Conservation (phyloP, 2,329 filamentous ascomycete species). For the Malbranchea cinnamomea region DNA sequence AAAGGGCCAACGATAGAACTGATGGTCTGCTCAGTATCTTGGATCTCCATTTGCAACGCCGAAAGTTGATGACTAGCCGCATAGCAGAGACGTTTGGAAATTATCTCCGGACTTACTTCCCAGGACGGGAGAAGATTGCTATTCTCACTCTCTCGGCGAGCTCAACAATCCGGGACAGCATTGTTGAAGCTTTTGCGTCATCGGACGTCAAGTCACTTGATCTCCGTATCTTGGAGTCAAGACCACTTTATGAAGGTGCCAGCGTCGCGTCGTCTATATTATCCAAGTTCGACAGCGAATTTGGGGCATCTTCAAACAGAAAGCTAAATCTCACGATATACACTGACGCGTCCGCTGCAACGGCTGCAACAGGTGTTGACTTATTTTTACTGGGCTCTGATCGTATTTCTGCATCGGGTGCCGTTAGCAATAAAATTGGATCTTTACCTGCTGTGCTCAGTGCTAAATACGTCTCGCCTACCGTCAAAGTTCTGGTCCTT, state of each 20-base stretch:
- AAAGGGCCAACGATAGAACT: slow-evolving; percentile 8
- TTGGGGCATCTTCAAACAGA: slow-evolving; percentile 11
- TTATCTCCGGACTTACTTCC: slow-evolving; percentile 13
- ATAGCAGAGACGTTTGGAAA: slow-evolving; percentile 15
- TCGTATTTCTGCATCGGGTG: slow-evolving; percentile 40
- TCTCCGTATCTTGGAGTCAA: slow-evolving; percentile 49
- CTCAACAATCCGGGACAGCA: slow-evolving; percentile 38
- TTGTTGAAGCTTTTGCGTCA: slow-evolving; percentile 8
- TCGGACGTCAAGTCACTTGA: no score
- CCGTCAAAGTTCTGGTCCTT: slow-evolving; percentile 37
- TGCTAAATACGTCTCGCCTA: slow-evolving; percentile 35
- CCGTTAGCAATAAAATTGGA: slow-evolving; percentile 53
- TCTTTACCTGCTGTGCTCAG: slow-evolving; percentile 44
- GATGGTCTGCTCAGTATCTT: slow-evolving; percentile 13
- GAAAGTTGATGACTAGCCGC: slow-evolving; percentile 12
- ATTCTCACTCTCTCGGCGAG: slow-evolving; percentile 49
- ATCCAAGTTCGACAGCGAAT: slow-evolving; percentile 15
- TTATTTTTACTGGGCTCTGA: slow-evolving; percentile 51
- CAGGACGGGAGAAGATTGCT: slow-evolving; percentile 20
- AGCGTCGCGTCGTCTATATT: slow-evolving; percentile 38
- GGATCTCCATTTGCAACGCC: slow-evolving; percentile 14
- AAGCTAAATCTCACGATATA: slow-evolving; percentile 37
- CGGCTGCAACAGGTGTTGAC: slow-evolving; percentile 38
- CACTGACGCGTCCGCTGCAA: slow-evolving; percentile 45
- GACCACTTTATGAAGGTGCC: slow-evolving; percentile 51